A percentile compares a stretch with the other conserved stretches of the same genome.
Evolutionary conservation across 345 rosid species (phyloP).

Genomic region (Citrus unshiu): DNA sequence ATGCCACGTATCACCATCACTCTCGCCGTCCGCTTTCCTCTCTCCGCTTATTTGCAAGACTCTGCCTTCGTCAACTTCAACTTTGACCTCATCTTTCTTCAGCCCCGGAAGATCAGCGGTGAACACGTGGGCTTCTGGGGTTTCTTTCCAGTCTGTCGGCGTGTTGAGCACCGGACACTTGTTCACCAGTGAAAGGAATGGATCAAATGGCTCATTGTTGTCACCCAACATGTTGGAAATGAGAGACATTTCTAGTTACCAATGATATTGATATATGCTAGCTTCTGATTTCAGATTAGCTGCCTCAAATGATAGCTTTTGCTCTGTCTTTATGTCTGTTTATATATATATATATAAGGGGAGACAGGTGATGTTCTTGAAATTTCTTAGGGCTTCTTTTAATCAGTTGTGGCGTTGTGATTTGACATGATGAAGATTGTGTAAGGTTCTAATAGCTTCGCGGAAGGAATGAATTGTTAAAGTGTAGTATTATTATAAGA

Average conservation of each 20-base stretch:
- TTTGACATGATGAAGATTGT: neutral
- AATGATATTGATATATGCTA: too few species aligned
- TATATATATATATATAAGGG: neutral
- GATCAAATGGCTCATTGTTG: slow-evolving; percentile 31
- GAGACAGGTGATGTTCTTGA: slow-evolving; percentile 19
- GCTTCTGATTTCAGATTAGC: neutral
- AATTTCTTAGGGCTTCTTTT: slow-evolving; percentile 28
- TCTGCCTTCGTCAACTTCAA: slow-evolving; percentile 33
- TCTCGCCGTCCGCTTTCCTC: slow-evolving; percentile 25
- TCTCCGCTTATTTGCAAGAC: slow-evolving; percentile 41
- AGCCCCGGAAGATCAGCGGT: slow-evolving; percentile 43
- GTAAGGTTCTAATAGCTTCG: slow-evolving; percentile 22
- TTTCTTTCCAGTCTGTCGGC: slow-evolving; percentile 49
- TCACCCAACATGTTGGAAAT: slow-evolving; percentile 28
- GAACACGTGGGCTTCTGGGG: slow-evolving; percentile 43
- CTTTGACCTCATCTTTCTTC: slow-evolving; percentile 44
- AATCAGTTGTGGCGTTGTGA: neutral
- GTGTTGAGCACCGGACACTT: slow-evolving; percentile 46
- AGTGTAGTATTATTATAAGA: too few species aligned
- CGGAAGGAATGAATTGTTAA: neutral
- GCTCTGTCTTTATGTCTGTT: neutral
- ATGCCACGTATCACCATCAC: slow-evolving; percentile 36
- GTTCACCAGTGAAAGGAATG: slow-evolving; percentile 46
- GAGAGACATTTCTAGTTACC: slow-evolving; percentile 22
- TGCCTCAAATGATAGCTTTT: neutral